Percentiles rank a stretch among this genome's conserved stretches.
phyloP scores from a whole-genome alignment of 805 yeast species.

The Wickerhamiella domercqiae region DNA sequence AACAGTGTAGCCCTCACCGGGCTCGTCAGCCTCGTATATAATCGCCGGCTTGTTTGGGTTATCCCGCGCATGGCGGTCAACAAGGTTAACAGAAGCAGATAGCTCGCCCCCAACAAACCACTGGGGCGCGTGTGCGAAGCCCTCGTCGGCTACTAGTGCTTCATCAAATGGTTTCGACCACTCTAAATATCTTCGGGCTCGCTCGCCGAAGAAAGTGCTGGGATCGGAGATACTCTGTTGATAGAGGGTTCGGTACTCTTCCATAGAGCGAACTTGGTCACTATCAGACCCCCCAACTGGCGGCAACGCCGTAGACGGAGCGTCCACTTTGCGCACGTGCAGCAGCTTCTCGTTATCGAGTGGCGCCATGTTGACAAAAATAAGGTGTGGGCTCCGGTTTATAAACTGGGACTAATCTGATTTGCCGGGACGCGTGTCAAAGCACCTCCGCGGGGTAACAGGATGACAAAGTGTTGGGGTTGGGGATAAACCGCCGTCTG shows the following conservation, averaged over 20 bases:
- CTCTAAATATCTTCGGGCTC: slow-evolving; percentile 53
- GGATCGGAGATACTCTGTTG: slow-evolving; percentile 67
- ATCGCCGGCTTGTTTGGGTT: slow-evolving; percentile 58
- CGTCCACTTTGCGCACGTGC: slow-evolving; percentile 16
- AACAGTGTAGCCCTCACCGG: slow-evolving; percentile 50
- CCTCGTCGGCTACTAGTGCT: slow-evolving; percentile 24
- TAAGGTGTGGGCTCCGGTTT: not conserved
- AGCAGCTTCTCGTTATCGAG: slow-evolving; percentile 20
- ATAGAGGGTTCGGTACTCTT: slow-evolving; percentile 57
- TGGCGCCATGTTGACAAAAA: too few species aligned
- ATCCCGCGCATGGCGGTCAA: slow-evolving; percentile 84
- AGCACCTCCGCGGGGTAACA: too few species aligned
- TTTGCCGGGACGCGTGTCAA: too few species aligned
- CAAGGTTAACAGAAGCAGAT: slow-evolving; percentile 86
- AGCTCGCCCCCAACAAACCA: slow-evolving; percentile 92
- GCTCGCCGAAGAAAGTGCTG: slow-evolving; percentile 58
- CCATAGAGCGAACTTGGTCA: slow-evolving; percentile 38
- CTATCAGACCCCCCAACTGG: slow-evolving; percentile 8
- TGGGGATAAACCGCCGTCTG: too few species aligned
- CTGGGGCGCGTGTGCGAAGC: slow-evolving; percentile 34
- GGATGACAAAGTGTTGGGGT: too few species aligned
- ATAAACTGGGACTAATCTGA: not conserved
- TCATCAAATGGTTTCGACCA: slow-evolving; percentile 70
- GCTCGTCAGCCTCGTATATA: slow-evolving; percentile 91
- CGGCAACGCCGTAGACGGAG: slow-evolving; percentile 18